Base-by-base conservation (phyloP, 495 filamentous ascomycete species). In the Lophiotrema nucula region DNA sequence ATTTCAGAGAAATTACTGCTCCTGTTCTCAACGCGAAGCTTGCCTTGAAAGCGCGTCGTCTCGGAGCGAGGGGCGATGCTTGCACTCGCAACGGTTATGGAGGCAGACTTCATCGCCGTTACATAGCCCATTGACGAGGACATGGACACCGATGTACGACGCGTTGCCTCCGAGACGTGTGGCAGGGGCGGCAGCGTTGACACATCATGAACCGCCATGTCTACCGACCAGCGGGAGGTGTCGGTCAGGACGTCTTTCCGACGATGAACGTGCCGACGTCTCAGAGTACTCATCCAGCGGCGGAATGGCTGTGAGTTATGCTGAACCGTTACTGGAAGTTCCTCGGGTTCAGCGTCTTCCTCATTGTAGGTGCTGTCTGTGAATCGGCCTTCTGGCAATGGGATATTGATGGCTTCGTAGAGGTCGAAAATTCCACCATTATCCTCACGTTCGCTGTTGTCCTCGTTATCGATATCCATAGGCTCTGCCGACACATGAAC, bases 71-170 rank as follows among this genome's bases (percentile, higher is more conserved):
- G 78, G 24, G 83, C 73, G 23, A 86, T 72, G 65, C 87, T 91
- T 47, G 80, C 77, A 47, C 84, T 89, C 12, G 83, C 79, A 37
- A 88, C 72, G 49, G 87, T 95, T 24, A 88, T 74, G 41, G 83
- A 88, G 33, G 87, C 83, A 19, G 89, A 92, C 65, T 86, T 92
- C 50, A 92, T 80, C 11, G 81, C 85, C 15, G 84, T 82, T 21
- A 96, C 81, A 52, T 89, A 87, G 6, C 74, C 83, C 56, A 86
- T 82, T 5, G 90, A 95, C 19, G 88, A 88, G 25, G 77, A 79
- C 2, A 80, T 81, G 1, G 88, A 91, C 1, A 79, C 79, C 18
- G 82, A 81, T 60, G 83, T 53, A 12, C 56, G 33, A 68, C 79
- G 83, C 56, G 51, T 15, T 25, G 45, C 39, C 54, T 60, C 62